Evolutionary conservation across 2,329 filamentous ascomycete species (phyloP).

Genomic region (Beauveria scarabaeidicola): DNA sequence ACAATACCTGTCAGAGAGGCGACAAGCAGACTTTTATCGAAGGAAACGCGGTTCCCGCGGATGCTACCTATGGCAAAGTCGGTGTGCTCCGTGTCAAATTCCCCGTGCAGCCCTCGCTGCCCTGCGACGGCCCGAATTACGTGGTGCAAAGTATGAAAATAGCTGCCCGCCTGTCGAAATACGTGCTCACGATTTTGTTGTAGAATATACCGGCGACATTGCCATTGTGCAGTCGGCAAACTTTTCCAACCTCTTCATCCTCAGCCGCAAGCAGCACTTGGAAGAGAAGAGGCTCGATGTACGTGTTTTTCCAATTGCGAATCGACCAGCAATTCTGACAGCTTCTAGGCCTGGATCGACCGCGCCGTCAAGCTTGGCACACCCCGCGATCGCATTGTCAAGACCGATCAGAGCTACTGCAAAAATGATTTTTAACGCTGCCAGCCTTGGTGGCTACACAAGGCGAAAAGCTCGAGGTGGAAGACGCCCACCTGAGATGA

Average conservation of each 20-base stretch:
- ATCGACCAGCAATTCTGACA: not conserved
- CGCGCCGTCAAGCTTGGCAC: conserved; percentile 20
- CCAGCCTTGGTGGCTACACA: not conserved
- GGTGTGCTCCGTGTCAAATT: conserved; percentile 25
- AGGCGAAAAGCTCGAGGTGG: too few species aligned
- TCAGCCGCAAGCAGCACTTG: conserved; percentile 23
- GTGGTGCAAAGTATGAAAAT: conserved; percentile 23
- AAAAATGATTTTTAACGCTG: conserved; percentile 1
- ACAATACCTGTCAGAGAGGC: conserved; percentile 23
- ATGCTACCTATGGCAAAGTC: conserved; percentile 20
- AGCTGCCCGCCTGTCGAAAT: too few species aligned
- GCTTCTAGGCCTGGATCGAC: conserved; percentile 18
- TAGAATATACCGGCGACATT: conserved; percentile 24
- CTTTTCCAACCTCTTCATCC: conserved; percentile 24
- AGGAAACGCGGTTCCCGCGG: conserved; percentile 21
- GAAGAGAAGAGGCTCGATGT: conserved; percentile 21
- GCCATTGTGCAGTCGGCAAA: conserved; percentile 26
- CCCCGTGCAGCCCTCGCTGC: conserved; percentile 20
- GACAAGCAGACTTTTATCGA: conserved; percentile 22
- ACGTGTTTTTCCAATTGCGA: conserved; percentile 4
- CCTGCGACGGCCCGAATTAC: conserved; percentile 26
- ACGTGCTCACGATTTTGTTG: not conserved
- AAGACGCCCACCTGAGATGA: too few species aligned
- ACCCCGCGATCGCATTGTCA: conserved; percentile 18
- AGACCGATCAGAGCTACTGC: conserved; percentile 21